Evolutionary conservation across 1,139 yeast genomes (phyloP), one percentile per base, ranked within the genome.

Genomic region (Nematodospora anomalae): DNA sequence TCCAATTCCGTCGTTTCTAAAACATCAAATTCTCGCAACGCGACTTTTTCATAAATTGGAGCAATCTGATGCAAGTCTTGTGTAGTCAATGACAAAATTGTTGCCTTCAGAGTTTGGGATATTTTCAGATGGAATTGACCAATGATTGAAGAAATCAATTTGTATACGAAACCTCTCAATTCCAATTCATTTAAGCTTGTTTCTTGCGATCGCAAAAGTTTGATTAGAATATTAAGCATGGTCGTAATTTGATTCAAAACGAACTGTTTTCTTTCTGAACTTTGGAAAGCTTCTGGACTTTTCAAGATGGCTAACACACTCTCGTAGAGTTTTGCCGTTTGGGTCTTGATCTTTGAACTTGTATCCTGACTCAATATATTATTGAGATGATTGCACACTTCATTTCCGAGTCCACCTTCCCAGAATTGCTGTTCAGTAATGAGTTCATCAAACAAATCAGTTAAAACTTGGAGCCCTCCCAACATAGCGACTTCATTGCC

Each of bases 381-480:
- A 43, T 70, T 51, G 48, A 81, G 63, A 45, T 76, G 76, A 21
- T 64, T 56, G 25, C 80, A 64, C 1, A 85, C 68, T 33, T 69
- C 69, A 20, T 57, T 46, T 1, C 89, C 90, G 25, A 82, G 68
- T 1, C 85, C 85, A 7, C 80, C 82, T 39, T 78, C 82, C 71
- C 89, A 85, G 53, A 90, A 90, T 58, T 87, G 94, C 28, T 82
- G 88, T 39, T 88, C 96, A 1, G 92, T 76, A 25, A 92, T 79
- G 37, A 89, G 71, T 52, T 90, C 97, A 54, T 85, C 94, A 45
- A 89, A 82, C 23, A 92, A 69, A 43, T 90, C 97, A 46, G 78
- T 80, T 45, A 92, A 64, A 13, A 89, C 80, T 2, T 76, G 60
- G 39, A 90, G 59, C 0, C 90, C 88, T 6, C 95, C 95, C 28